phyloP scores from a whole-genome alignment of 139 green algal species.

The Coelastrella sp. region DNA sequence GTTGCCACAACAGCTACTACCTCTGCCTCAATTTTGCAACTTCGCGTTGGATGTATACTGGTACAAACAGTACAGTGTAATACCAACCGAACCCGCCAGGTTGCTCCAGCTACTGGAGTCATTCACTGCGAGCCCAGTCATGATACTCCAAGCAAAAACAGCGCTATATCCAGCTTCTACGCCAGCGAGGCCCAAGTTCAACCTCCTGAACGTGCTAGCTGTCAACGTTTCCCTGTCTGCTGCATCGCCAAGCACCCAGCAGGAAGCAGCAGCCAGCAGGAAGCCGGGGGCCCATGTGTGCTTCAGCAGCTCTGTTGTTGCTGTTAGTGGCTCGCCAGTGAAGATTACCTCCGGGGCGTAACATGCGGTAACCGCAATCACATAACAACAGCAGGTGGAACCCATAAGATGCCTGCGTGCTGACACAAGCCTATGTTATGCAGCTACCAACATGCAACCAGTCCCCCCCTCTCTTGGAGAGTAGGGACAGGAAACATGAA shows the following conservation, averaged over 20 bases:
- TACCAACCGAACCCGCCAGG: constrained; percentile 29
- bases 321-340: constrained; percentile 29
- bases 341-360: constrained; percentile 50
- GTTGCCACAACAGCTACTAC: no score
- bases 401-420: background rate
- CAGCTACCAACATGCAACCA: background rate
- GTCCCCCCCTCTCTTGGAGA: no score
- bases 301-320: constrained; percentile 46
- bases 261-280: constrained; percentile 48
- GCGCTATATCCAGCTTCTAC: constrained; percentile 23
- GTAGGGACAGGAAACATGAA: no score
- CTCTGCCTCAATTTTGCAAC: background rate
- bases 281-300: constrained; percentile 57
- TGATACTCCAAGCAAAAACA: constrained; percentile 7
- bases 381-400: background rate
- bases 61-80: constrained; percentile 14
- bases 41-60: constrained; percentile 11
- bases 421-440: background rate
- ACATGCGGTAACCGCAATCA: constrained; percentile 20
- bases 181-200: constrained; percentile 41
- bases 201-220: constrained; percentile 70
- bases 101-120: constrained; percentile 29
- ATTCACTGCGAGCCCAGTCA: constrained; percentile 22
- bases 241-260: constrained; percentile 65
- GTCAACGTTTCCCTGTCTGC: constrained; percentile 60